Evolutionary conservation across 176 grass and related monocot species (phyloP).

Genomic region (Oryza longistaminata): DNA sequence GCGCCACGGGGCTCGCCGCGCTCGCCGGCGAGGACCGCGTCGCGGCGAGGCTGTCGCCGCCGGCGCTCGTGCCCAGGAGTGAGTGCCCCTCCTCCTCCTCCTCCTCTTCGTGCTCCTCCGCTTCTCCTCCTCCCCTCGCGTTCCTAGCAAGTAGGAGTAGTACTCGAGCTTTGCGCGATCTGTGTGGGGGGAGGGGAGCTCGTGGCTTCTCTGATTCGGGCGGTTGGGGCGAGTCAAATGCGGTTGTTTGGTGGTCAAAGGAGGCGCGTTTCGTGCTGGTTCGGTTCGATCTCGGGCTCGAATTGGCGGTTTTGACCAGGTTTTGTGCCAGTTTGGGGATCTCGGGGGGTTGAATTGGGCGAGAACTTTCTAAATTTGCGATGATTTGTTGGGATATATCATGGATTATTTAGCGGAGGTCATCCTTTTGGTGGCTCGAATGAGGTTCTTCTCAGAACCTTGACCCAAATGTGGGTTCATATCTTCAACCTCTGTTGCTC

Average conservation of each 20-base stretch:
- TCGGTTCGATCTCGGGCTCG: slow-evolving; percentile 5
- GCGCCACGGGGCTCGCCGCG: slow-evolving; percentile 34
- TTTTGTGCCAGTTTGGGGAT: slow-evolving; percentile 3
- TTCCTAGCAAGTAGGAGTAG: not conserved
- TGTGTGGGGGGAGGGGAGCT: not conserved
- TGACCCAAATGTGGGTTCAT: slow-evolving; percentile 14
- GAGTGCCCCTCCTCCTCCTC: slow-evolving; percentile 35
- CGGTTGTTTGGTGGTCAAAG: slow-evolving; percentile 25
- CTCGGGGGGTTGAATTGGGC: not conserved
- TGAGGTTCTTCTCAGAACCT: not conserved
- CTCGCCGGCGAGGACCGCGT: slow-evolving; percentile 57
- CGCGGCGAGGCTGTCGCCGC: slow-evolving; percentile 54
- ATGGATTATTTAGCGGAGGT: too few species aligned
- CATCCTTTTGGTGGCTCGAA: slow-evolving; percentile 7
- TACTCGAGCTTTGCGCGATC: slow-evolving; percentile 15
- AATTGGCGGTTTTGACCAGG: slow-evolving; percentile 10
- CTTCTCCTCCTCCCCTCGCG: not conserved
- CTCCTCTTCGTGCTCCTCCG: slow-evolving; percentile 18
- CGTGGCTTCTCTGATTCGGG: slow-evolving; percentile 16
- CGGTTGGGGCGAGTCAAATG: slow-evolving; percentile 16
- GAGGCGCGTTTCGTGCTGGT: not conserved
- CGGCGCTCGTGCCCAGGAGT: slow-evolving; percentile 68
- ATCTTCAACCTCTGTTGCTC: not conserved
- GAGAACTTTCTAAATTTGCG: slow-evolving; percentile 13
- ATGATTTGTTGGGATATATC: not conserved